These are phyloP conservation scores for Chamaecrista fasciculata DNA, from an alignment of 306 rosid genomes.

Conservation along the genomic window DNA sequence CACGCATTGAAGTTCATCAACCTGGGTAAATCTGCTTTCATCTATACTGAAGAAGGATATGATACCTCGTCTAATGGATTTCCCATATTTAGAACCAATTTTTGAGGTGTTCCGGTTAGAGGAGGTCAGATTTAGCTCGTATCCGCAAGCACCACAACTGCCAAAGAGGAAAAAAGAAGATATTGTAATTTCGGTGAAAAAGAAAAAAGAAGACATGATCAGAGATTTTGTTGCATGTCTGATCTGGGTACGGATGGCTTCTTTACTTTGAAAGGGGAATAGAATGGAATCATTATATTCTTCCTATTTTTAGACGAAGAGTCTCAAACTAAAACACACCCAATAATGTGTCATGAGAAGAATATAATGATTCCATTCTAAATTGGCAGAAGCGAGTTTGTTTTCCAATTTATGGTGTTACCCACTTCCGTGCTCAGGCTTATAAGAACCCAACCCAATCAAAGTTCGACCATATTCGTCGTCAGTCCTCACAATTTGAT, in stretches of 20 bases:
- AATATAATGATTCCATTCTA: no score
- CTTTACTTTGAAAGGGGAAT: conserved; percentile 1
- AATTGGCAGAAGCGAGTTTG: no score
- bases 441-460: conserved; percentile 12
- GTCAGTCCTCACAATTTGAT: not conserved
- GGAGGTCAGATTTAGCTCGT: conserved; percentile 77
- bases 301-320: not conserved
- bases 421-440: not conserved
- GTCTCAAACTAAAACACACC: conserved; percentile 7
- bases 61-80: conserved; percentile 78
- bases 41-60: conserved; percentile 73
- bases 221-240: not conserved
- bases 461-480: conserved; percentile 1
- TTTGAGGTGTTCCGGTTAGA: conserved; percentile 59
- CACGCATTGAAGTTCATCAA: conserved; percentile 65
- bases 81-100: conserved; percentile 76
- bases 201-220: not conserved
- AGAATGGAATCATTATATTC: not conserved
- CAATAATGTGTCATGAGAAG: no score
- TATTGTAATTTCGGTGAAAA: conserved; percentile 13
- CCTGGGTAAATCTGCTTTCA: conserved; percentile 70
- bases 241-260: not conserved
- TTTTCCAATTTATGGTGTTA: not conserved
- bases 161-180: conserved; percentile 24
- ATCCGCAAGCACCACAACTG: conserved; percentile 90